These are phyloP conservation scores for Microdochium bolleyi DNA, from an alignment of 2,329 filamentous ascomycete species.

Conservation along the genomic window DNA sequence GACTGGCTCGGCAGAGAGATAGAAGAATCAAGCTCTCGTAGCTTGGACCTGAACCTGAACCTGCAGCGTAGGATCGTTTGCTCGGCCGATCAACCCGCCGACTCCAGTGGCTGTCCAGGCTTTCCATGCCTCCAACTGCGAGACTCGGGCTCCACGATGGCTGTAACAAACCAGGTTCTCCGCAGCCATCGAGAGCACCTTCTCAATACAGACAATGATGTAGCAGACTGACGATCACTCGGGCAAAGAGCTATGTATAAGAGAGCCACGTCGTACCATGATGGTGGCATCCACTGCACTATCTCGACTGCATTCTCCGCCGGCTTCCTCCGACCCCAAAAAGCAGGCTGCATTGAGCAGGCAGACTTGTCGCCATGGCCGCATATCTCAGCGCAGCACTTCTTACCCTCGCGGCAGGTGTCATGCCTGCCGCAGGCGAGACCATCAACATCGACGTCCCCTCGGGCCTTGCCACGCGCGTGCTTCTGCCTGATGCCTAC, in stretches of 20 bases:
- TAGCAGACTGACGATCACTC: background rate
- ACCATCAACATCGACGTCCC: slow-evolving; percentile 12
- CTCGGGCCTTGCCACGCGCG: slow-evolving; percentile 13
- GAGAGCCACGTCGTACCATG: no score
- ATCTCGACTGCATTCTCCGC: no score
- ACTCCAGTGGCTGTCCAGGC: background rate
- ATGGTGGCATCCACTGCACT: no score
- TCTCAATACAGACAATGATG: background rate
- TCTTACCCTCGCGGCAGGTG: slow-evolving; percentile 1
- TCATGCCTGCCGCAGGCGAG: slow-evolving; percentile 7
- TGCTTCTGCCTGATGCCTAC: slow-evolving; percentile 18
- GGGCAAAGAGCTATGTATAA: background rate
- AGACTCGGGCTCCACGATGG: background rate
- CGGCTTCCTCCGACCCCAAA: no score
- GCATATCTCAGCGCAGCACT: background rate
- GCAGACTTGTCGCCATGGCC: background rate
- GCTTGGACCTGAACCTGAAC: no score
- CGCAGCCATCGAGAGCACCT: background rate
- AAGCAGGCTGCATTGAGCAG: no score
- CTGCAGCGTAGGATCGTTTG: background rate
- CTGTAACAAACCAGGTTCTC: background rate
- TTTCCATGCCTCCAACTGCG: background rate
- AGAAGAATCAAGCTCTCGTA: no score
- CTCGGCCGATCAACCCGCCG: background rate
- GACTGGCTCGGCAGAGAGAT: background rate